These are phyloP conservation scores for Xerocomellus chrysenteron DNA, from an alignment of 768 basidiomycete genomes.

Conservation along the genomic window DNA sequence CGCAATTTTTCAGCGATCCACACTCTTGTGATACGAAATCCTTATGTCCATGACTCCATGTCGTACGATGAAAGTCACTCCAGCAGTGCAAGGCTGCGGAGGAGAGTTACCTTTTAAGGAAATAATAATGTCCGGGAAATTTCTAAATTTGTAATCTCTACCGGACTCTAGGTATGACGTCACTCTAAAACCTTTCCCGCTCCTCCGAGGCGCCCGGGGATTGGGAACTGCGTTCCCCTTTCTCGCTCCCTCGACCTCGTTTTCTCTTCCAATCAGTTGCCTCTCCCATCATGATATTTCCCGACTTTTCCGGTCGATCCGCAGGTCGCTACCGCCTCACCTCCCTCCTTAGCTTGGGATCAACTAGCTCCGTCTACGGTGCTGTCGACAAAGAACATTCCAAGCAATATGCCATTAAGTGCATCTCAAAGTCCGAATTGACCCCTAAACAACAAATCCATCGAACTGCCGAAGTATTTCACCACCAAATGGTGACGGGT, in stretches of 20 bases:
- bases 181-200: background rate
- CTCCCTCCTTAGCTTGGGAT: constrained; percentile 67
- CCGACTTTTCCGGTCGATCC: constrained; percentile 48
- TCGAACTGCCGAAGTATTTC: constrained; percentile 68
- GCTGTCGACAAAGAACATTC: constrained; percentile 52
- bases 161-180: background rate
- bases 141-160: background rate
- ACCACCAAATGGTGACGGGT: constrained; percentile 50
- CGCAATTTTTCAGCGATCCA: too few species aligned
- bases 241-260: too few species aligned
- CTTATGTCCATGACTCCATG: too few species aligned
- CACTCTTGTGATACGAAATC: too few species aligned
- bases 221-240: background rate
- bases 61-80: too few species aligned
- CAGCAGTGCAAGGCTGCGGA: too few species aligned
- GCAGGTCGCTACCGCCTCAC: constrained; percentile 64
- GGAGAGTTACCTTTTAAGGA: background rate
- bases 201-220: background rate
- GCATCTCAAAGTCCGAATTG: constrained; percentile 57
- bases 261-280: background rate
- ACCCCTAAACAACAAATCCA: constrained; percentile 54
- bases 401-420: constrained; percentile 70
- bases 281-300: constrained; percentile 28
- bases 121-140: background rate
- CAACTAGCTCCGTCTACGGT: constrained; percentile 76